Percentiles rank a stretch among this genome's conserved stretches.
These are phyloP conservation scores for Populus simonii DNA, from an alignment of 345 rosid genomes.

Conservation along the genomic window DNA sequence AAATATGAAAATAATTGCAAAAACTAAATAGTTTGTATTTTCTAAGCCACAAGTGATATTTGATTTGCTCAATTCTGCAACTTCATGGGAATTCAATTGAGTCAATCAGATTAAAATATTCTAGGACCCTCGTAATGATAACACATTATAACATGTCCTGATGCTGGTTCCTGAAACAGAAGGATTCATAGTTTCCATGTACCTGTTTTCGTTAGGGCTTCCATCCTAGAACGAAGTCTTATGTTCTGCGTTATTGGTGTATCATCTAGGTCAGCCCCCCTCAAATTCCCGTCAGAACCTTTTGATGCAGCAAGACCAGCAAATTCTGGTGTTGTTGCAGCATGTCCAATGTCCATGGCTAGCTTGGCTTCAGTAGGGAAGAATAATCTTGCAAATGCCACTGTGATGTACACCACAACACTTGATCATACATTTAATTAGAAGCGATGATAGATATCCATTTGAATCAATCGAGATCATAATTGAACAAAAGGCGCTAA, in stretches of 20 bases:
- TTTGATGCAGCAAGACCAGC: constrained; percentile 55
- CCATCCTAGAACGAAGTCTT: constrained; percentile 66
- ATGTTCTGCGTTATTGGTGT: constrained; percentile 69
- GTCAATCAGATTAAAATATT: not conserved
- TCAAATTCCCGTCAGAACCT: constrained; percentile 58
- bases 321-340: constrained; percentile 64
- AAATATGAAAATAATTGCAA: not conserved
- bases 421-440: not conserved
- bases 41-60: not conserved
- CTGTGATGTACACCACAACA: constrained; percentile 39
- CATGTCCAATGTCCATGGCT: constrained; percentile 83
- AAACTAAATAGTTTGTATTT: not conserved
- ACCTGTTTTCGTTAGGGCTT: constrained; percentile 94
- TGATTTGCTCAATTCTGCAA: not conserved
- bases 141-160: not conserved
- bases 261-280: constrained; percentile 82
- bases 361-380: constrained; percentile 91
- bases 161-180: not conserved
- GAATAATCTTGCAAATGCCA: constrained; percentile 78
- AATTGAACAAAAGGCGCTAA: not conserved
- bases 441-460: not conserved
- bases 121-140: not conserved
- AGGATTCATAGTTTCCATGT: constrained; percentile 7
- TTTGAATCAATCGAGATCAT: not conserved
- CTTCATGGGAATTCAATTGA: not conserved